Percentiles rank a stretch among this genome's conserved stretches.
These are phyloP conservation scores for Nicotiana obtusifolia DNA, from an alignment of 257 asterid species.

Conservation along the genomic window DNA sequence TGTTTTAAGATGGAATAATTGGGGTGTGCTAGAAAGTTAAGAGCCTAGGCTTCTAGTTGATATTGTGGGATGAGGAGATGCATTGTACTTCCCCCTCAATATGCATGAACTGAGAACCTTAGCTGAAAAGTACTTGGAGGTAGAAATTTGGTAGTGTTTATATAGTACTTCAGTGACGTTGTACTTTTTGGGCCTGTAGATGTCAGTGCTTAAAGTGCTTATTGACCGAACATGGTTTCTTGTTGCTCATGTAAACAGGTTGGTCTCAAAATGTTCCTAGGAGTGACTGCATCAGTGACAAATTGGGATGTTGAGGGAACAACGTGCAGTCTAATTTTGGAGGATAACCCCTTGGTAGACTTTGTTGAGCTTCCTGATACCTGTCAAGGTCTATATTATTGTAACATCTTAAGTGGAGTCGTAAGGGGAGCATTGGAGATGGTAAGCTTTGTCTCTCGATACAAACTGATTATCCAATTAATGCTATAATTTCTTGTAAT, in stretches of 20 bases:
- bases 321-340: slow-evolving; percentile 86
- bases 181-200: neutral
- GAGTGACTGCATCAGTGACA: slow-evolving; percentile 70
- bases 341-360: slow-evolving; percentile 91
- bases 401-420: slow-evolving; percentile 93
- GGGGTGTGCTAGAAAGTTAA: neutral
- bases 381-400: slow-evolving; percentile 89
- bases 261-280: slow-evolving; percentile 83
- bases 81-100: neutral
- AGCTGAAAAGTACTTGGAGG: neutral
- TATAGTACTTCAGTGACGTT: neutral
- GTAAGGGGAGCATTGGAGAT: slow-evolving; percentile 93
- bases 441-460: slow-evolving; percentile 62
- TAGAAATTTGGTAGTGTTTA: neutral
- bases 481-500: neutral
- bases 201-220: neutral
- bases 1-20: neutral
- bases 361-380: slow-evolving; percentile 97
- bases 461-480: neutral
- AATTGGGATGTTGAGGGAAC: slow-evolving; percentile 88
- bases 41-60: neutral
- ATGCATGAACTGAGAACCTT: neutral
- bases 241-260: slow-evolving; percentile 36
- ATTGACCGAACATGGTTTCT: slow-evolving; percentile 1
- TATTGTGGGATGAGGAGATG: neutral